Conservation (phyloP, 2,329 filamentous ascomycete species). For the Chaetothyriales sp. region DNA sequence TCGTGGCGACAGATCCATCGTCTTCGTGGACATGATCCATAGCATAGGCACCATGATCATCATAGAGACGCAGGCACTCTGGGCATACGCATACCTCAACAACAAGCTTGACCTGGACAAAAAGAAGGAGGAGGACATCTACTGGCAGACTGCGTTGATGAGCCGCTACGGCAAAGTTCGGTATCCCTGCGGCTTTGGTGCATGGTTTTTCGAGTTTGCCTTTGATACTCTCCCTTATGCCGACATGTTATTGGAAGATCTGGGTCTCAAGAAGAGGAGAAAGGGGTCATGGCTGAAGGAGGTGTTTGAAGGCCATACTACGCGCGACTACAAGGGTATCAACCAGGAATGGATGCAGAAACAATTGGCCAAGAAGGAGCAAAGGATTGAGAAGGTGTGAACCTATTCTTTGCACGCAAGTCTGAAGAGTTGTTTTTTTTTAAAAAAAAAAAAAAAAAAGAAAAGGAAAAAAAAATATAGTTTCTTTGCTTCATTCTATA, state of each 20-base stretch:
- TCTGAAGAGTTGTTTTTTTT: too few species aligned
- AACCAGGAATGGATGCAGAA: conserved; percentile 23
- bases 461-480: too few species aligned
- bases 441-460: too few species aligned
- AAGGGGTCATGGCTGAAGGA: conserved; percentile 21
- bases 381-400: too few species aligned
- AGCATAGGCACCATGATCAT: conserved; percentile 31
- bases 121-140: too few species aligned
- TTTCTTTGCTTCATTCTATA: too few species aligned
- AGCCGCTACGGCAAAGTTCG: conserved; percentile 56
- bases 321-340: conserved; percentile 27
- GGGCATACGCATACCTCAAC: conserved; percentile 51
- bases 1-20: conserved; percentile 24
- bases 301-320: conserved; percentile 26
- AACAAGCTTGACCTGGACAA: conserved; percentile 26
- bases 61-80: conserved; percentile 36
- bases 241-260: conserved; percentile 50
- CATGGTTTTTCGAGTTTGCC: conserved; percentile 51
- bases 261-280: conserved; percentile 39
- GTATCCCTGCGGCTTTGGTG: conserved; percentile 50
- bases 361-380: neutral
- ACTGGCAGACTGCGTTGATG: conserved; percentile 44
- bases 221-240: conserved; percentile 64
- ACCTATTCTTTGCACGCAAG: too few species aligned
- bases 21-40: conserved; percentile 34